These are phyloP conservation scores for Coemansia sp. DNA, from an alignment of 192 early-diverging fungal species.

Conservation along the genomic window DNA sequence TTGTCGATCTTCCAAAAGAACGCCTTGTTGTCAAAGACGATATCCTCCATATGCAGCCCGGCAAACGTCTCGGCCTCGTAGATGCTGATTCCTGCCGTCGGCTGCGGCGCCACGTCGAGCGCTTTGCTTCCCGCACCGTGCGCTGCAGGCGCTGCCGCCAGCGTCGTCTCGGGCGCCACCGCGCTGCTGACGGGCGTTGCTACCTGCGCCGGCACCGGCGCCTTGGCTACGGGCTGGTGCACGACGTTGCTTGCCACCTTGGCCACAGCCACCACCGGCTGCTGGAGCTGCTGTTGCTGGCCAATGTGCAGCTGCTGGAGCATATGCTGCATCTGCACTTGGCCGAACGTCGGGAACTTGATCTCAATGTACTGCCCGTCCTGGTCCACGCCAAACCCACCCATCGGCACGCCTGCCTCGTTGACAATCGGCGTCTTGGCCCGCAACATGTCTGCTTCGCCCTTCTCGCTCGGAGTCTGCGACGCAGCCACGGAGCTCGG, in stretches of 20 bases:
- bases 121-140: background rate
- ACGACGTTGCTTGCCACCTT: background rate
- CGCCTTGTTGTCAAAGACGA: conserved; percentile 43
- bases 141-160: background rate
- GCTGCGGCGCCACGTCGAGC: background rate
- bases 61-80: conserved; percentile 42
- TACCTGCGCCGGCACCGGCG: background rate
- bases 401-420: conserved; percentile 28
- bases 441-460: conserved; percentile 1
- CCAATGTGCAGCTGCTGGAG: conserved; percentile 47
- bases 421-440: conserved; percentile 27
- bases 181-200: background rate
- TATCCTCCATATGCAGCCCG: conserved; percentile 46
- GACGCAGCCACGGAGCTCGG: background rate
- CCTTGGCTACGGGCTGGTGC: background rate
- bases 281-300: conserved; percentile 10
- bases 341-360: conserved; percentile 51
- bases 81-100: conserved; percentile 30
- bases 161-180: background rate
- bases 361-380: conserved; percentile 52
- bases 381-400: conserved; percentile 39
- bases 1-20: conserved; percentile 48
- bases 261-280: background rate
- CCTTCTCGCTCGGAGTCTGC: conserved; percentile 3
- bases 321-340: conserved; percentile 48